Base-by-base conservation (phyloP, 345 rosid species). In the Euphorbia peplus region DNA sequence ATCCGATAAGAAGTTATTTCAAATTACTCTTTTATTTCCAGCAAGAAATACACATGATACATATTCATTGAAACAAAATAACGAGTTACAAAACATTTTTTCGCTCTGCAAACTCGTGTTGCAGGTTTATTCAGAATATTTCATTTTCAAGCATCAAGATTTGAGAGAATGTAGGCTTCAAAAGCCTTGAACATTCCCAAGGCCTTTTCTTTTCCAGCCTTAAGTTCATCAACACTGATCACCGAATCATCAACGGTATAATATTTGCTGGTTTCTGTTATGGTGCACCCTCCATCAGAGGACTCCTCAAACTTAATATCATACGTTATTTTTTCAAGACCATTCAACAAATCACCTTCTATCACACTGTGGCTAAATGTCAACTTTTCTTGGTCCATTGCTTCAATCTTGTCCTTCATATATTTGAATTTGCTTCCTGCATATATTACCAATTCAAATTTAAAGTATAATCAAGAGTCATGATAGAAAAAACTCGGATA, bases 341-440 rank as follows among this genome's bases (percentile, higher is more conserved):
- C 58, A 60, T 76, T 68, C 21, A 70, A n/a, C 5, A 64, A 52
- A 4, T 78, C 83, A 0, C 82, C 83, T 52, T 82, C 84, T 8
- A 82, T 64, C 32, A 75, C 35, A 9, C 77, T 73, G 18, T 76
- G 63, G 53, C 67, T 64, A 55, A 70, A 76, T 11, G 35, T 60
- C 52, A 59, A 68, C 5, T 68, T 79, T 30, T 76, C 85, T 76
- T 75, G 70, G 53, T 81, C 87, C 21, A 81, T 21, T 24, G 53
- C 74, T 21, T 84, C 87, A 29, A 79, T 64, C 67, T 75, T 66
- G 32, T 79, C 75, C 79, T 68, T 84, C 65, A 78, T 48, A 18
- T 62, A 56, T 54, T 64, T 75, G 53, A 48, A 48, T 3, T 48
- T n/a, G 53, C 53, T 48, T 4, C 53, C 53, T 48, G 22, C 53